These are phyloP conservation scores for Graphilbum ipis-grandicollis DNA, from an alignment of 2,329 filamentous ascomycete genomes.

Conservation along the genomic window DNA sequence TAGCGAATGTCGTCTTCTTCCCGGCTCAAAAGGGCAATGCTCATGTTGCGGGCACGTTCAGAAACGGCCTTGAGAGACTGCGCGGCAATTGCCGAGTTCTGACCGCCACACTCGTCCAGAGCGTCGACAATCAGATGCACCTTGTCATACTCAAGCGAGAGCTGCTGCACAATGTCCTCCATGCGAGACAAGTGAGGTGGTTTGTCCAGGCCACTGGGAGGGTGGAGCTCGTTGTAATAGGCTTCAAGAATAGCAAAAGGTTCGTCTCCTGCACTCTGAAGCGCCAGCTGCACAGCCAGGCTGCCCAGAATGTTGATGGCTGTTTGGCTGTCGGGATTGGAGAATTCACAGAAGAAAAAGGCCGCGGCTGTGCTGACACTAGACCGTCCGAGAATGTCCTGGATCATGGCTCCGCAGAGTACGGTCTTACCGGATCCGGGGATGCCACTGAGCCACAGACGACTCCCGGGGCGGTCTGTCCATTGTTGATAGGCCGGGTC, in stretches of 20 bases:
- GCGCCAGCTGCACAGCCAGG: constrained; percentile 14
- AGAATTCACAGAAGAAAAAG: constrained; percentile 18
- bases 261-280: constrained; percentile 11
- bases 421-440: constrained; percentile 14
- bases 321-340: constrained; percentile 8
- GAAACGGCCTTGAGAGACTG: background rate
- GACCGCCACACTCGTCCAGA: constrained; percentile 1
- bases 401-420: constrained; percentile 11
- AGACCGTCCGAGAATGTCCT: constrained; percentile 7
- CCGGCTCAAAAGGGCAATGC: constrained; percentile 1
- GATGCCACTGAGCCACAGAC: constrained; percentile 13
- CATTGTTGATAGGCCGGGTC: constrained; percentile 9
- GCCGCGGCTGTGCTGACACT: constrained; percentile 6
- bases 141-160: background rate
- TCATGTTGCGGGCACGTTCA: background rate
- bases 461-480: constrained; percentile 7
- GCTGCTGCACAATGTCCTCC: background rate
- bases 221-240: constrained; percentile 8
- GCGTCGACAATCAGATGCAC: background rate
- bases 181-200: background rate
- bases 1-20: constrained; percentile 1
- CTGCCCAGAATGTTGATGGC: constrained; percentile 12
- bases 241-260: constrained; percentile 9
- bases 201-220: background rate
- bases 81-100: background rate